Evolutionary conservation across 768 basidiomycete genomes (phyloP), one percentile per base, ranked within the genome.

Genomic region (Trametes cubensis): DNA sequence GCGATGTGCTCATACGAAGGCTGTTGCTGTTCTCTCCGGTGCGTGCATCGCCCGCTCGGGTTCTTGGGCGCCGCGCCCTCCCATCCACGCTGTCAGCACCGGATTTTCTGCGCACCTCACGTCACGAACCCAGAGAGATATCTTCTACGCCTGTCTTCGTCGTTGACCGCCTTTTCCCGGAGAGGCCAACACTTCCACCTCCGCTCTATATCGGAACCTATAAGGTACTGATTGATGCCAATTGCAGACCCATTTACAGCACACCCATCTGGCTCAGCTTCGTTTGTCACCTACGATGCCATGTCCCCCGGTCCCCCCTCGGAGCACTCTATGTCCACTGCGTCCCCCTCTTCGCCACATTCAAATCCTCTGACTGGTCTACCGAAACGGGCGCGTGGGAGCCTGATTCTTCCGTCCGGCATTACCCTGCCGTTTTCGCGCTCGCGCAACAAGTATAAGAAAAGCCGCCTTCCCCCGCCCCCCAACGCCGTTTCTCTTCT

Each of bases 401-500:
- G 66, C 45, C 46, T 67, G n/a, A 61, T 67, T 20, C 53, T 64
- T 50, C 45, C 68, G 17, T 63, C 69, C 4, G 63, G 63, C 26
- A 64, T 63, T 23, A 42, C 41, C 6, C 56, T 65, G 17, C 53
- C 60, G 17, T 56, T 62, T 38, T 41, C 64, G 42, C 65, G 66
- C 49, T 42, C 58, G 30, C 61, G 59, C 63, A 65, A 40, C 47
- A 67, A 66, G 56, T 58, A 68, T 46, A 68, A 68, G 63, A 69
- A 66, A 56, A 60, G 53, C 23, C 59, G 42, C 15, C 58, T 40
- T 1, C 66, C 65, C 2, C 57, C 65, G 17, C 58, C 65, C 39
- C 67, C 78, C n/a, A 74, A 74, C 70, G 55, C 78, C 79, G 21
- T 71, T 83, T 26, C 72, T 87, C 44, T 75, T 88, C 53, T 83